Conservation (phyloP, 169 alveolate species). For the Plasmodium fragile region DNA sequence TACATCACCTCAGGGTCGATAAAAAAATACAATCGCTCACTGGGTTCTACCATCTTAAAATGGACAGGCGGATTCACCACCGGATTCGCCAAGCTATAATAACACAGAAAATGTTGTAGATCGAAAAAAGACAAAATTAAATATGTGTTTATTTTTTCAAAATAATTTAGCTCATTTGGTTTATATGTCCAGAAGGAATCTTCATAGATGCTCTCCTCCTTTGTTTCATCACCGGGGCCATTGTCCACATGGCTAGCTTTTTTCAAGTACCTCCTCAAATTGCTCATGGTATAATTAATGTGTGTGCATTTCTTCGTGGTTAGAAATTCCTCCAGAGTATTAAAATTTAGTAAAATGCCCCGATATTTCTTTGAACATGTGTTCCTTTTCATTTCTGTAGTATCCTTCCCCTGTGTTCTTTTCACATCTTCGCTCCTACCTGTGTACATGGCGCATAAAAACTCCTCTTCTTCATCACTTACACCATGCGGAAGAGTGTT, state of each 20-base stretch:
- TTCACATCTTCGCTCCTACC: not conserved
- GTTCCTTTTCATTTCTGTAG: not conserved
- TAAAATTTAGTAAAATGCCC: conserved; percentile 47
- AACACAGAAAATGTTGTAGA: conserved; percentile 32
- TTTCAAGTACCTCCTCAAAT: conserved; percentile 11
- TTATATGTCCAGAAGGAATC: conserved; percentile 57
- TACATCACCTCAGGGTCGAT: conserved; percentile 21
- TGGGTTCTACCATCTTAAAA: not conserved
- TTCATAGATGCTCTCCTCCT: conserved; percentile 9
- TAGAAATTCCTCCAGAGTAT: conserved; percentile 54
- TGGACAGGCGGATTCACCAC: conserved; percentile 20
- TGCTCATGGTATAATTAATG: conserved; percentile 2
- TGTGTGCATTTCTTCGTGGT: conserved; percentile 12
- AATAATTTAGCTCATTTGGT: conserved; percentile 15
- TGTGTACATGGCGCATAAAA: not conserved
- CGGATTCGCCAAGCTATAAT: conserved; percentile 61
- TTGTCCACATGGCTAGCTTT: not conserved
- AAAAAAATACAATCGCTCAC: conserved; percentile 23
- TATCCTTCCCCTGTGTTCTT: not conserved
- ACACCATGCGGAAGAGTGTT: not conserved
- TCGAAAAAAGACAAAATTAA: conserved; percentile 49
- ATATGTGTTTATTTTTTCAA: conserved; percentile 61
- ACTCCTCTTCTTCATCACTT: not conserved
- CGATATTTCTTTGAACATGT: conserved; percentile 12
- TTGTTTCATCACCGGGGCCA: not conserved